Percentiles rank a stretch among this genome's conserved stretches.
Evolutionary conservation across 345 rosid genomes (phyloP).

Genomic region (Pelargonium nanum): DNA sequence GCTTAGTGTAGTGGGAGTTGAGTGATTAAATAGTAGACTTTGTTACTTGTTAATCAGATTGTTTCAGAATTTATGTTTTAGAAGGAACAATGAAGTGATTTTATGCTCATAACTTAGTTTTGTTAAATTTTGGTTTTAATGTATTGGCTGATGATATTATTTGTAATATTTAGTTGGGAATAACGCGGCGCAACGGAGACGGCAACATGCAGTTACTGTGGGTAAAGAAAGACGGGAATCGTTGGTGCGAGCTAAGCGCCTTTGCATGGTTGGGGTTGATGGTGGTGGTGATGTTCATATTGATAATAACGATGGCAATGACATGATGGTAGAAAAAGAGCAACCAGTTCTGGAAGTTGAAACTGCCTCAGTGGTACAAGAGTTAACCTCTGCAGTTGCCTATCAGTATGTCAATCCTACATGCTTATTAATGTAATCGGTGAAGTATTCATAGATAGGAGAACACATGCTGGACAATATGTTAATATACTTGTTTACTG

Average conservation of each 20-base stretch:
- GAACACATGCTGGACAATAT: not conserved
- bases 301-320: slow-evolving; percentile 33
- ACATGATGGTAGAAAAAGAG: slow-evolving; percentile 74
- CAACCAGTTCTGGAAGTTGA: slow-evolving; percentile 61
- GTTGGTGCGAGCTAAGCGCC: slow-evolving; percentile 74
- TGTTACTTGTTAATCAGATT: not conserved
- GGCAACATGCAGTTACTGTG: slow-evolving; percentile 75
- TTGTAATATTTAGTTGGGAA: slow-evolving; percentile 45
- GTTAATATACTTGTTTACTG: not conserved
- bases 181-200: slow-evolving; percentile 74
- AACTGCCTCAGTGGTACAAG: slow-evolving; percentile 53
- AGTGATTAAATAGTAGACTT: not conserved
- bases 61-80: not conserved
- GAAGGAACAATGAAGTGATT: not conserved
- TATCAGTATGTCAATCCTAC: slow-evolving; percentile 45
- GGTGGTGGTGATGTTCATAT: slow-evolving; percentile 29
- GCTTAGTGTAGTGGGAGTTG: not conserved
- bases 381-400: slow-evolving; percentile 57
- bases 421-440: not conserved
- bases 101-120: not conserved
- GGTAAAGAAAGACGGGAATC: slow-evolving; percentile 85
- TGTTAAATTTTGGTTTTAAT: not conserved
- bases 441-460: not conserved
- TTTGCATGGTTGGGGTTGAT: slow-evolving; percentile 65
- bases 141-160: not conserved